phyloP scores from a whole-genome alignment of 352 stramenopile genomes.

The Pythium pectinolyticum region DNA sequence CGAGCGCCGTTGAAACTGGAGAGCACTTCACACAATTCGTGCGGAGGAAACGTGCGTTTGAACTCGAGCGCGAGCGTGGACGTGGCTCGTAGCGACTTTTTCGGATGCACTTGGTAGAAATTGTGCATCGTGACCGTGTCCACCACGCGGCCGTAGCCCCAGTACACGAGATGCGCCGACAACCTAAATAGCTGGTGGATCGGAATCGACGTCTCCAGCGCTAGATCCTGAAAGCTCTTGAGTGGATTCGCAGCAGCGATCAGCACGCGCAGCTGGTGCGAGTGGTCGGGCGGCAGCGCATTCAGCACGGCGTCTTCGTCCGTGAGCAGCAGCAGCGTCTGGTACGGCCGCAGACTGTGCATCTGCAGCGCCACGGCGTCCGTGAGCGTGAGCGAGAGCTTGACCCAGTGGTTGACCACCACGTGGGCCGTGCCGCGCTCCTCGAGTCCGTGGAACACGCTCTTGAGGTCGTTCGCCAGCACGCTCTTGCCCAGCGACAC shows the following conservation, averaged over 20 bases:
- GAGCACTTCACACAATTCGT: constrained; percentile 73
- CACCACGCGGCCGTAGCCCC: constrained; percentile 76
- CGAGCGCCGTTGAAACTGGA: constrained; percentile 70
- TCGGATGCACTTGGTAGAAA: constrained; percentile 78
- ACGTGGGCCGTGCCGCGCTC: constrained; percentile 76
- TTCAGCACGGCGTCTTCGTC: constrained; percentile 68
- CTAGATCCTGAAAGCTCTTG: constrained; percentile 84
- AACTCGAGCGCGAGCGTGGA: constrained; percentile 70
- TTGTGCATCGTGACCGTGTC: constrained; percentile 87
- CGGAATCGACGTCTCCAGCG: constrained; percentile 70
- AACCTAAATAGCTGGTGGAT: constrained; percentile 85
- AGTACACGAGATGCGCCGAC: constrained; percentile 81
- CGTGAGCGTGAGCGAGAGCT: constrained; percentile 79
- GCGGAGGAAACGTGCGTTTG: constrained; percentile 63
- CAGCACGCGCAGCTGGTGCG: constrained; percentile 70
- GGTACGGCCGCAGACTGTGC: constrained; percentile 74
- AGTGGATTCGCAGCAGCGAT: constrained; percentile 78
- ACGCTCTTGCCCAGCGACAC: constrained; percentile 74
- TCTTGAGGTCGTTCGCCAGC: constrained; percentile 84
- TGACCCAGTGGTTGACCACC: constrained; percentile 85
- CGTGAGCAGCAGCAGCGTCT: constrained; percentile 72
- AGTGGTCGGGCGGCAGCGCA: constrained; percentile 70
- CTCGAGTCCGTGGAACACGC: constrained; percentile 79
- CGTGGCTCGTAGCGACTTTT: constrained; percentile 47
- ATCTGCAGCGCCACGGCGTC: constrained; percentile 62